Percentiles rank a stretch among this genome's conserved stretches.
Evolutionary conservation across 2,329 filamentous ascomycete genomes (phyloP).

Genomic region (Colletotrichum siamense): DNA sequence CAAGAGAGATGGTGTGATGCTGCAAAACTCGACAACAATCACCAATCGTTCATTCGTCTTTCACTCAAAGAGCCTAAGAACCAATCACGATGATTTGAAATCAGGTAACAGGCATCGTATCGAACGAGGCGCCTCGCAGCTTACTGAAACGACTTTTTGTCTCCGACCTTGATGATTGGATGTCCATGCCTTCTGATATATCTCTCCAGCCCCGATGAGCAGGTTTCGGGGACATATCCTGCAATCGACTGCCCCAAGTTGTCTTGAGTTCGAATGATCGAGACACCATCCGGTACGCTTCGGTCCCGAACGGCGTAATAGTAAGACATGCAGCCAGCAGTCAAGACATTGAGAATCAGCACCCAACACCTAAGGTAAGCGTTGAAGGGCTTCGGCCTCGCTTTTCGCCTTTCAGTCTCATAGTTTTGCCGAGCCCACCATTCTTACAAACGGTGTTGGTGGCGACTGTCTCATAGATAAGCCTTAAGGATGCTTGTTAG

Average conservation of each 20-base stretch:
- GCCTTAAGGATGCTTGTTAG: background rate
- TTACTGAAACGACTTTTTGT: background rate
- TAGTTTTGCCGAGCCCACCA: background rate
- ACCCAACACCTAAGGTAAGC: background rate
- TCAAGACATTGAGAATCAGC: background rate
- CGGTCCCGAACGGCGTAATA: background rate
- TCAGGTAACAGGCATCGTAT: background rate
- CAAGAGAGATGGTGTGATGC: background rate
- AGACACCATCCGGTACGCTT: background rate
- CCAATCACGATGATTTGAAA: background rate
- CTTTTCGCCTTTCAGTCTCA: background rate
- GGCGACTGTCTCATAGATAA: background rate
- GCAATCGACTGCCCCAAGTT: background rate
- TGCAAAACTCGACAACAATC: background rate
- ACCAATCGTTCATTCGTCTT: background rate
- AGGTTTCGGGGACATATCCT: background rate
- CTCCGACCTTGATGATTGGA: background rate
- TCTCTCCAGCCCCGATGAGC: background rate
- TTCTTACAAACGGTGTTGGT: background rate
- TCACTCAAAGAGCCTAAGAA: background rate
- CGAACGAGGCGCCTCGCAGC: background rate
- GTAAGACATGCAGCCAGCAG: background rate
- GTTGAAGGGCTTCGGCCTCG: background rate
- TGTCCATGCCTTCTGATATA: rapidly evolving
- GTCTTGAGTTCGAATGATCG: background rate